A percentile compares a stretch with the other conserved stretches of the same genome.
These are phyloP conservation scores for Marasmius sp. DNA, from an alignment of 1,284 basidiomycete species.

Conservation along the genomic window DNA sequence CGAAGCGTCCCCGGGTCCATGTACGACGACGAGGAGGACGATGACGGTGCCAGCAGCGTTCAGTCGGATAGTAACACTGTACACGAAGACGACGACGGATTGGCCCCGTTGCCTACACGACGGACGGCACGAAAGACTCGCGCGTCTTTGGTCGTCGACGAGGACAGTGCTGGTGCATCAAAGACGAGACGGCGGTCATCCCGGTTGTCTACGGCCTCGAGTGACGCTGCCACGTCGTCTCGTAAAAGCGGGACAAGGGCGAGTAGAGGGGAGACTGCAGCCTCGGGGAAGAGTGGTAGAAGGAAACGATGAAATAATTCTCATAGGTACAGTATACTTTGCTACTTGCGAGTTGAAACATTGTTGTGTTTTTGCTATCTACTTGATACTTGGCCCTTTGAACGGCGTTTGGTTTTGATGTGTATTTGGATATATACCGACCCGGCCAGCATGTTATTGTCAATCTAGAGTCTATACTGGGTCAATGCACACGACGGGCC, in stretches of 20 bases:
- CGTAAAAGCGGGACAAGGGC: not conserved
- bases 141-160: slow-evolving; percentile 27
- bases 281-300: not conserved
- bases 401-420: too few species aligned
- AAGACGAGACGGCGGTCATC: slow-evolving; percentile 39
- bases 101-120: slow-evolving; percentile 46
- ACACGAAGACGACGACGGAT: slow-evolving; percentile 49
- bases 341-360: too few species aligned
- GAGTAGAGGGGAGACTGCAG: not conserved
- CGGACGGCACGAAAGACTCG: slow-evolving; percentile 25
- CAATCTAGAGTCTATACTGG: too few species aligned
- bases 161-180: slow-evolving; percentile 30
- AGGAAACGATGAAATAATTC: slow-evolving; percentile 6
- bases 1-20: slow-evolving; percentile 58
- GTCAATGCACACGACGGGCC: too few species aligned
- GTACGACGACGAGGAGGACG: slow-evolving; percentile 35
- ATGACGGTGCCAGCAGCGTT: slow-evolving; percentile 14
- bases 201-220: slow-evolving; percentile 24
- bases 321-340: not conserved
- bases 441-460: too few species aligned
- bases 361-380: too few species aligned
- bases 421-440: too few species aligned
- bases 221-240: not conserved
- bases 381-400: too few species aligned
- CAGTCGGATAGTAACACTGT: slow-evolving; percentile 13